Evolutionary conservation across 2,329 filamentous ascomycete species (phyloP).

Genomic region (Fusarium pilosicola): DNA sequence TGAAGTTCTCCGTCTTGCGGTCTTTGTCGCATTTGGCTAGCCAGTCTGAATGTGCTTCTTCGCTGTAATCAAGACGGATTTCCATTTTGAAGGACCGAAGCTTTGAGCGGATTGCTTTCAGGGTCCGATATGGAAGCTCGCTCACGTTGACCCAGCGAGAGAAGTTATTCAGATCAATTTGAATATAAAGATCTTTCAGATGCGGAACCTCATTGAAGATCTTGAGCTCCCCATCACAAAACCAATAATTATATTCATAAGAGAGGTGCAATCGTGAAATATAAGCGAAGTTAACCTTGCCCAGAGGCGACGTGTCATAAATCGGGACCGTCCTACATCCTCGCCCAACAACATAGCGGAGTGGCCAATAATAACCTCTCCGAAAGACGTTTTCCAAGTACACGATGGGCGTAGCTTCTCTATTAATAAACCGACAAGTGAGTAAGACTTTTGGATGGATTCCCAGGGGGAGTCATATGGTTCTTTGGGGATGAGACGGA

Average conservation of each 20-base stretch:
- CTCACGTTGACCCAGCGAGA: neutral
- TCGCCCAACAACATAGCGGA: neutral
- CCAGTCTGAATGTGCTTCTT: slow-evolving; percentile 2
- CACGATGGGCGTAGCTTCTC: slow-evolving; percentile 11
- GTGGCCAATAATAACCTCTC: slow-evolving; percentile 2
- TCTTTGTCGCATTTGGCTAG: neutral
- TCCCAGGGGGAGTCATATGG: neutral
- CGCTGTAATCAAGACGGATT: neutral
- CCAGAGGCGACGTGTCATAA: slow-evolving; percentile 4
- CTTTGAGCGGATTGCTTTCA: neutral
- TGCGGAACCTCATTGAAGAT: slow-evolving; percentile 8
- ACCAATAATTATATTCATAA: neutral
- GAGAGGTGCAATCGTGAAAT: slow-evolving; percentile 6
- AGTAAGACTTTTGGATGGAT: slow-evolving; percentile 1
- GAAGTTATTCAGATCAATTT: neutral
- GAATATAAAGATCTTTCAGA: slow-evolving; percentile 11
- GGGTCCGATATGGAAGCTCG: neutral
- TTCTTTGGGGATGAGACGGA: slow-evolving; percentile 4
- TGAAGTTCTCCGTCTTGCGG: neutral
- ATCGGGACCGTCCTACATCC: neutral
- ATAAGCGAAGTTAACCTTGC: neutral
- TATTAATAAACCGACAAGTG: slow-evolving; percentile 7
- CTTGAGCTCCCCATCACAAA: neutral
- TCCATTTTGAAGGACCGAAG: neutral
- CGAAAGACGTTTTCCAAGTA: slow-evolving; percentile 18